Base-by-base conservation (phyloP, 441 rosid species). In the Croton setiger region DNA sequence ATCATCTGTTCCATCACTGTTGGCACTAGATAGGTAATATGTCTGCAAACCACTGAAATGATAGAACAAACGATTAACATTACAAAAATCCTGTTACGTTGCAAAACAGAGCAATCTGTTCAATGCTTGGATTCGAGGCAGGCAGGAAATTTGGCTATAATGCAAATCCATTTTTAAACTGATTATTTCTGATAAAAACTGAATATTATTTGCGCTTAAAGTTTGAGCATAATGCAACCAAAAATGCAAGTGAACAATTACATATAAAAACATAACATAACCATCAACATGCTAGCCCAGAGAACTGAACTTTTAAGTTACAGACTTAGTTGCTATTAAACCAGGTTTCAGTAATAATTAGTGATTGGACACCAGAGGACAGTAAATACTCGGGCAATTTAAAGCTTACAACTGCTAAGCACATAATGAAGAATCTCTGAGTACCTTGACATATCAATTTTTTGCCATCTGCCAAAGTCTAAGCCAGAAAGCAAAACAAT, bases 401-500 rank as follows among this genome's bases (percentile, higher is more conserved):
- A 17, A 33, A 2, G 62, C 18, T 44, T 17, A 47, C 18, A 41
- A 15, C 36, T 35, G 66, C 55, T 23, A 72, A 72, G n/a, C 8
- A 45, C 47, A 45, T 4, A 53, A 44, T 4, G 7, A 36, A 8
- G 11, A 57, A 4, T 10, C n/a, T 36, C 49, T 20, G 41, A 66
- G 43, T 84, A 92, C 99, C 96, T 87, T 52, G 92, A 87, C 81
- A 76, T 76, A 63, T 94, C 99, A 79, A 90, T 85, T 78, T 72
- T 87, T 79, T 83, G 88, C 92, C 86, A 90, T 80, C 84, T 88
- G 64, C 89, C 89, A 83, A 94, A 94, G 71, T 94, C 99, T 71
- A 94, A 83, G 84, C 93, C 81, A 15, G 98, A 92, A 60, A 94
- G 88, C 71, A 90, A 76, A 65, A 86, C 70, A 12, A 85, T 85